phyloP scores from a whole-genome alignment of 225 moss, liverwort and hornwort genomes.

The Lunularia cruciata region DNA sequence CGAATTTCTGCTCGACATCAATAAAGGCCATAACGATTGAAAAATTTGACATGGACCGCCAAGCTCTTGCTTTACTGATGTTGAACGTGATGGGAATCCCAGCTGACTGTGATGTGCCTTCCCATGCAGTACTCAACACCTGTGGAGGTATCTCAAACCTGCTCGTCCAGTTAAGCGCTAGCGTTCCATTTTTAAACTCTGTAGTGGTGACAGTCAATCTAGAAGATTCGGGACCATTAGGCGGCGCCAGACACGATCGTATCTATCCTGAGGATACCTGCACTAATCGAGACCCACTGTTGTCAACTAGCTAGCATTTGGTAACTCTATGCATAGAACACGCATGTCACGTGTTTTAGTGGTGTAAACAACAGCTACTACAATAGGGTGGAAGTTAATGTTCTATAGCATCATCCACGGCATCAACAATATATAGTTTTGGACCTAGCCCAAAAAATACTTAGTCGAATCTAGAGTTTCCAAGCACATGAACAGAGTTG shows the following conservation, averaged over 20 bases:
- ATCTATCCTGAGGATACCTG: constrained; percentile 12
- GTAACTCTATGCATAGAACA: too few species aligned
- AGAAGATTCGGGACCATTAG: background rate
- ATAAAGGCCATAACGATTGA: background rate
- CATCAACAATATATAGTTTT: too few species aligned
- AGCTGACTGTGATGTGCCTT: background rate
- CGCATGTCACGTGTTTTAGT: too few species aligned
- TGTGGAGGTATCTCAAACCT: background rate
- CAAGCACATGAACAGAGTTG: too few species aligned
- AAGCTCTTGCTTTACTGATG: background rate
- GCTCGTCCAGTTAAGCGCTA: too few species aligned
- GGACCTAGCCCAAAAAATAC: too few species aligned
- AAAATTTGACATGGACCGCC: background rate
- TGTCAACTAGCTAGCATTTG: too few species aligned
- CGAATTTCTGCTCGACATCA: background rate
- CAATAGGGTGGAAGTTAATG: too few species aligned
- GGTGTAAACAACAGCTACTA: too few species aligned
- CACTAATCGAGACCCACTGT: background rate
- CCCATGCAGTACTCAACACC: background rate
- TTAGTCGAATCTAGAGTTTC: too few species aligned
- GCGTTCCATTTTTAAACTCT: background rate
- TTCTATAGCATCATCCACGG: too few species aligned
- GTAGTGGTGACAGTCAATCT: background rate
- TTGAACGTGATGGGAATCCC: constrained; percentile 1
- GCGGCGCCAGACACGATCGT: constrained; percentile 15